These are phyloP conservation scores for Tylopilus microsporus DNA, from an alignment of 1,284 basidiomycete genomes.

Conservation along the genomic window DNA sequence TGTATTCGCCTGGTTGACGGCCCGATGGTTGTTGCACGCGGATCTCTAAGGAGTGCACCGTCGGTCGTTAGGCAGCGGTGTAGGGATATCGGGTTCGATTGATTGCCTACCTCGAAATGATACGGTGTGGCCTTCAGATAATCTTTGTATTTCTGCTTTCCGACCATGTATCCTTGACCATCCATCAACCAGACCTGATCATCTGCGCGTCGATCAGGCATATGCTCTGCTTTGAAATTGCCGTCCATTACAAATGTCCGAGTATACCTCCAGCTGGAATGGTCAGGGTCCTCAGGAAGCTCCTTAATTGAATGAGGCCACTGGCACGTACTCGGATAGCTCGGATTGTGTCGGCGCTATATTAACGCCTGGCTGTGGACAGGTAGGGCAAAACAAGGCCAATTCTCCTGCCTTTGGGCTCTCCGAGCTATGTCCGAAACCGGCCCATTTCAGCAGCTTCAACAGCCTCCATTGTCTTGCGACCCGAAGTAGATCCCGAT, in stretches of 20 bases:
- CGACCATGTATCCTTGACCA: slow-evolving; percentile 6
- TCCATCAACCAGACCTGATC: slow-evolving; percentile 11
- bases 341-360: not conserved
- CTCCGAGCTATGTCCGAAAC: not conserved
- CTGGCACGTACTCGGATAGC: too few relatives aligned
- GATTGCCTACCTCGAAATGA: not conserved
- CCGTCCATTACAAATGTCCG: not conserved
- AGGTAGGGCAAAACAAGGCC: not conserved
- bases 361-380: not conserved
- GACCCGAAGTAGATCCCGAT: not conserved
- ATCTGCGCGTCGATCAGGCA: not conserved
- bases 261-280: not conserved
- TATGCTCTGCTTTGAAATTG: not conserved
- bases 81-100: too few relatives aligned
- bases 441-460: not conserved
- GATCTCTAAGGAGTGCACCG: not conserved
- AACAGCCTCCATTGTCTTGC: not conserved
- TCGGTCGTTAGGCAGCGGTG: too few relatives aligned
- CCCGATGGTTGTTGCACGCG: slow-evolving; percentile 9
- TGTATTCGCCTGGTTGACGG: slow-evolving; percentile 3
- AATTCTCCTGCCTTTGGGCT: not conserved
- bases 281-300: too few relatives aligned
- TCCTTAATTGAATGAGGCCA: too few relatives aligned
- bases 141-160: not conserved
- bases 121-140: not conserved